A percentile compares a stretch with the other conserved stretches of the same genome.
Evolutionary conservation across 1,139 yeast species (phyloP).

Genomic region (Magnusiomyces tetraspermus): DNA sequence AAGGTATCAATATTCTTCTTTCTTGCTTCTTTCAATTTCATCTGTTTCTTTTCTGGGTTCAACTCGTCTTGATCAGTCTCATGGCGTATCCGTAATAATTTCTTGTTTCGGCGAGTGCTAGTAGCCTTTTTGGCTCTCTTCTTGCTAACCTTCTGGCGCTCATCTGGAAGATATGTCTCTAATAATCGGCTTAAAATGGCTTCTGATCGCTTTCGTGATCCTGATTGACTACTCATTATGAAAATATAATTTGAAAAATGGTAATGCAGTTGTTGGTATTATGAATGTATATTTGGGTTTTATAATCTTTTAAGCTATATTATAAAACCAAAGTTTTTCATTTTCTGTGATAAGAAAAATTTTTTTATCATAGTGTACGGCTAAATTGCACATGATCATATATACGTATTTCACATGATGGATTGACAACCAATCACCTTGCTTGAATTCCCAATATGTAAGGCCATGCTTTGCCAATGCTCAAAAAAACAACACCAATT

Average conservation of each 20-base stretch:
- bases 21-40: conserved; percentile 7
- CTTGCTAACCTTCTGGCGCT: background rate
- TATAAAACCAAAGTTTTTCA: background rate
- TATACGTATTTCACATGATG: background rate
- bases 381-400: background rate
- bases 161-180: conserved; percentile 2
- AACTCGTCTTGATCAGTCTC: conserved; percentile 15
- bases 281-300: background rate
- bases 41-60: conserved; percentile 16
- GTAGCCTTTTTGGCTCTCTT: conserved; percentile 3
- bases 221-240: background rate
- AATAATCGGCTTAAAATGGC: background rate
- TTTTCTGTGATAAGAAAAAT: too few relatives aligned
- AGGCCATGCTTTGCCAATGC: too few relatives aligned
- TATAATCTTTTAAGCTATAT: too few relatives aligned
- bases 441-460: background rate
- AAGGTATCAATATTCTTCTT: conserved; percentile 17
- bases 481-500: background rate
- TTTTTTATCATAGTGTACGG: background rate
- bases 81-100: conserved; percentile 4
- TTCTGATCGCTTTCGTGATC: conserved; percentile 1
- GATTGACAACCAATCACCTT: background rate
- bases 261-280: background rate
- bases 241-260: too few relatives aligned
- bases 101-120: conserved; percentile 7